Evolutionary conservation across 1,284 basidiomycete species (phyloP), one percentile per base, ranked within the genome.

Genomic region (Papiliotrema nemorosa): DNA sequence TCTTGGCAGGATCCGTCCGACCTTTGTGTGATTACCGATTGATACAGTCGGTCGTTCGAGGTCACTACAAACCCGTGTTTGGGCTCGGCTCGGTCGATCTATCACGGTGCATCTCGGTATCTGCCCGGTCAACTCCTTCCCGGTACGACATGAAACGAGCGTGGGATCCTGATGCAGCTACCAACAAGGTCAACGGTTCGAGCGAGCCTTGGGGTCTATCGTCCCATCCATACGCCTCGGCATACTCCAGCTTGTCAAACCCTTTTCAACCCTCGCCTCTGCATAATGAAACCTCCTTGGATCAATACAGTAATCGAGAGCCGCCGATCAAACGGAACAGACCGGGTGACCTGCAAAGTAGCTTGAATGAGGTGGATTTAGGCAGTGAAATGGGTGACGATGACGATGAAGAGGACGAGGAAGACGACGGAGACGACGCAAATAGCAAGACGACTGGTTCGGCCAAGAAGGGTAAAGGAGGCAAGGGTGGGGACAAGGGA

Each of bases 221-320:
- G 7, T 52, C 51, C 20, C 70, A 73, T 47, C 70, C 69, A 2
- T 73, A 73, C 56, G 69, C 70, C 3, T 58, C 62, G 20, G 65
- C 64, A 3, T 73, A 73, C 49, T 56, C 58, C 22, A 55, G 53
- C 45, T 62, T 73, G 41, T 51, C 65, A 2, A 66, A 59, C 42
- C 59, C 62, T 10, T 66, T 61, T 47, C 55, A 56, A 33, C 59
- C 62, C n/a, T 60, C 61, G 6, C 58, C 59, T 16, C 38, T 59
- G n/a, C 59, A 59, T 20, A 49, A 46, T 26, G 58, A 60, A 7
- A 49, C 46, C 16, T 42, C 39, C 13, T 44, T 44, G 14, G 43
- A 49, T 13, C 34, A 34, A 18, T 49, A 49, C 27, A 41, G 34
- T 21, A 2, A 31, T 26, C 36, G 37, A 35, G 35, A 22, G 20